Percentiles rank a stretch among this genome's conserved stretches.
Evolutionary conservation across 192 early-diverging fungal species (phyloP).

Genomic region (Coemansia sp.): DNA sequence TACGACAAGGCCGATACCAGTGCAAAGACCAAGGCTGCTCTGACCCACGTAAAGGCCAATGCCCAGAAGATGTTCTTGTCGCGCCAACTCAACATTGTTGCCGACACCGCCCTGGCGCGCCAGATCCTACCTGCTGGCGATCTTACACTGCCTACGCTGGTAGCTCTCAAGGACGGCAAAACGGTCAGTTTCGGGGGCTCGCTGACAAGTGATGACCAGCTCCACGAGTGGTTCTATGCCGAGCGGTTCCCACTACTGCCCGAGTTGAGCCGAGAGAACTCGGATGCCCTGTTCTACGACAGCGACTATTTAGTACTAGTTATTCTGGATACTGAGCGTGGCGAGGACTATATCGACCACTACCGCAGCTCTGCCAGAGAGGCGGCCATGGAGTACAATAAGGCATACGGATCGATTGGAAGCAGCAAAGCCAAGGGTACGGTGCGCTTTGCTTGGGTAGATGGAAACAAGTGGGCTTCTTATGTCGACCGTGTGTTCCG

Average conservation of each 20-base stretch:
- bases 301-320: conserved; percentile 65
- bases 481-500: conserved; percentile 61
- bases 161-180: conserved; percentile 64
- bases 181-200: conserved; percentile 22
- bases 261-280: conserved; percentile 63
- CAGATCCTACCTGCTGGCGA: conserved; percentile 1
- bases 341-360: conserved; percentile 13
- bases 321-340: conserved; percentile 55
- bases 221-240: conserved; percentile 62
- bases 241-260: conserved; percentile 70
- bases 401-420: neutral
- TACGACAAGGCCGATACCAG: conserved; percentile 47
- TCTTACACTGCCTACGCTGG: conserved; percentile 48
- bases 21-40: conserved; percentile 25
- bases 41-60: conserved; percentile 30
- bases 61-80: conserved; percentile 51
- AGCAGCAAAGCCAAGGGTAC: conserved; percentile 6
- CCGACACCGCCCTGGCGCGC: conserved; percentile 16
- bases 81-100: conserved; percentile 31
- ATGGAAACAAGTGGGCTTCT: conserved; percentile 60
- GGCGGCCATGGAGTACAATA: conserved; percentile 32
- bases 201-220: conserved; percentile 37
- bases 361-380: conserved; percentile 22
- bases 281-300: conserved; percentile 68
- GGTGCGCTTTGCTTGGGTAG: conserved; percentile 65